These are phyloP conservation scores for Penstemon newberryi DNA, from an alignment of 257 asterid species.

Conservation along the genomic window DNA sequence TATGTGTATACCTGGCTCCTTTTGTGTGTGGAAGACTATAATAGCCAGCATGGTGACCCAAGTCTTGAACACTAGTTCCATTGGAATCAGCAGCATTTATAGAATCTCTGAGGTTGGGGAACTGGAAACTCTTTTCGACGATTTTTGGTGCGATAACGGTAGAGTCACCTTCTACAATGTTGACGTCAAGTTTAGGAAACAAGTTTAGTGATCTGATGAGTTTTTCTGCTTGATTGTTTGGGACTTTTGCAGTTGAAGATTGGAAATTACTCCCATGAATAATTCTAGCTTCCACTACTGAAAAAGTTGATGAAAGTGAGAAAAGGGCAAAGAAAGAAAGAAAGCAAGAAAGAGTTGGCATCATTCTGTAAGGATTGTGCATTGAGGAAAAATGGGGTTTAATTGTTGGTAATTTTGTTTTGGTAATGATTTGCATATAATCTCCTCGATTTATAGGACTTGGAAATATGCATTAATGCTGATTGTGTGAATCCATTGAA, in stretches of 20 bases:
- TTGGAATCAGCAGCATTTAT: slow-evolving; percentile 13
- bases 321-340: slow-evolving; percentile 17
- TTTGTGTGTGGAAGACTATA: slow-evolving; percentile 48
- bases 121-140: slow-evolving; percentile 52
- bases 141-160: slow-evolving; percentile 31
- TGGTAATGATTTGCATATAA: not conserved
- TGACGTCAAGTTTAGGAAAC: slow-evolving; percentile 56
- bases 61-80: slow-evolving; percentile 40
- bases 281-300: slow-evolving; percentile 24
- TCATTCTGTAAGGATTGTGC: slow-evolving; percentile 16
- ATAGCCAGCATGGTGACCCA: slow-evolving; percentile 86
- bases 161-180: slow-evolving; percentile 20
- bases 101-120: slow-evolving; percentile 36
- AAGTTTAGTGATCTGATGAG: slow-evolving; percentile 55
- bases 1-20: slow-evolving; percentile 49
- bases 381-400: not conserved
- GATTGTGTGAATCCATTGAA: not conserved
- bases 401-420: not conserved
- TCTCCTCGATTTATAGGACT: slow-evolving; percentile 1
- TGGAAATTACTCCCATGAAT: too few species aligned
- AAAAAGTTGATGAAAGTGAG: slow-evolving; percentile 8
- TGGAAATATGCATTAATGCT: slow-evolving; percentile 1
- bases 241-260: slow-evolving; percentile 26
- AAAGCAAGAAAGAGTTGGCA: slow-evolving; percentile 11
- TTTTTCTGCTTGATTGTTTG: slow-evolving; percentile 42